Base-by-base conservation (phyloP, 371 early-diverging fungal species). In the Enterospora canceri region DNA sequence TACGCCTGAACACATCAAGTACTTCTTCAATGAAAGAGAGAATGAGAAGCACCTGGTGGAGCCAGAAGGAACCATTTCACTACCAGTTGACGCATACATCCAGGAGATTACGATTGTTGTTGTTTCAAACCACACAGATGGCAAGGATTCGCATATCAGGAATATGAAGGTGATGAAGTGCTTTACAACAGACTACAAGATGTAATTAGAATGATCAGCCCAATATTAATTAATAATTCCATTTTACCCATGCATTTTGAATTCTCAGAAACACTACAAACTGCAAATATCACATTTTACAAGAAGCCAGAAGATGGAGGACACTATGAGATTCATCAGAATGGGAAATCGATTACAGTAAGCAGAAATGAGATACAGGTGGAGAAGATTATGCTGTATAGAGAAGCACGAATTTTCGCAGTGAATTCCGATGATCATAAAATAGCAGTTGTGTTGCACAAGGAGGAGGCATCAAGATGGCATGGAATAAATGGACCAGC, bases 101-200 rank as follows among this genome's bases (percentile, higher is more conserved):
- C 83, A 79, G 58, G 63, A 83, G 28, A 58, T 94, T 33, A 88
- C 88, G 62, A 78, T 94, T 26, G 85, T 86, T 2, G 78, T 94
- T n/a, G 75, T 87, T 0, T 75, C 79, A 18, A 92, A 92, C 68
- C 88, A 90, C 66, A 85, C 87, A 61, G 88, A 88, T 65, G 94
- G 94, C 47, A 84, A 87, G 62, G 92, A 94, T 74, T 88, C 89
- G 0, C 90, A 90, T 64, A 80, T 94, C 23, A 84, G 92, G 33
- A 85, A 85, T 62, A 62, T 89, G 26, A 88, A 86, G 67, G 75
- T 89, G n/a, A 47, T 46, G n/a, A 61, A 21, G 26, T 12, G 58
- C 16, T 33, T 33, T 5, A 16, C 4, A 40, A n/a, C 8, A 40
- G n/a, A 12, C n/a, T 40, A 12, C n/a, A 12, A 40, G 12, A 12